Percentiles rank a stretch among this genome's conserved stretches.
phyloP scores from a whole-genome alignment of 1,139 yeast genomes.

The Saccharomyces hybrid region DNA sequence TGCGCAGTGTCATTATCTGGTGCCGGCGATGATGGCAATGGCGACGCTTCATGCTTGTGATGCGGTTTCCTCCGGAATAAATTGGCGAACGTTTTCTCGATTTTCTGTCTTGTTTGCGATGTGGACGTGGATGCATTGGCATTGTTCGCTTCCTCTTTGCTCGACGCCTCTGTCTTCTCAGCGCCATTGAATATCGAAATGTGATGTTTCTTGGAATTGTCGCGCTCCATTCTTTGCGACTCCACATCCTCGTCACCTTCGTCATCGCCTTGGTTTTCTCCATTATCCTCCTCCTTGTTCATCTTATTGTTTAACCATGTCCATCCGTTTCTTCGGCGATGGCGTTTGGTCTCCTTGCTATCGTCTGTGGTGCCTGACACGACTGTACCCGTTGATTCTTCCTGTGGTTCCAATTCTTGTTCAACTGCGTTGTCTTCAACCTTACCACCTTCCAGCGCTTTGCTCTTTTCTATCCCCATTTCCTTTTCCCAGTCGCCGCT shows the following conservation, averaged over 20 bases:
- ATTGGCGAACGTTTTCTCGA: slow-evolving; percentile 4
- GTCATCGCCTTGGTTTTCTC: slow-evolving; percentile 6
- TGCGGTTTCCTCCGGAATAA: slow-evolving; percentile 4
- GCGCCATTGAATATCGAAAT: neutral
- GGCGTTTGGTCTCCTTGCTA: neutral
- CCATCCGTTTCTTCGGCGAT: slow-evolving; percentile 14
- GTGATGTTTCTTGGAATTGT: neutral
- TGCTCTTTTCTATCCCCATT: slow-evolving; percentile 1
- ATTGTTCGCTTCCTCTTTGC: neutral
- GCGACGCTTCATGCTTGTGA: slow-evolving; percentile 2
- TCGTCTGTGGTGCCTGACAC: slow-evolving; percentile 4
- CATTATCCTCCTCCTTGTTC: slow-evolving; percentile 23
- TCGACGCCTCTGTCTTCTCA: neutral
- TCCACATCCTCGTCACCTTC: slow-evolving; percentile 4
- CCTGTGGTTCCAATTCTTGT: neutral
- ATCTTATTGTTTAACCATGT: slow-evolving; percentile 23
- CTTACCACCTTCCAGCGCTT: neutral
- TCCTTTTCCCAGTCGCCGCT: slow-evolving; percentile 10
- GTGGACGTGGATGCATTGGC: neutral
- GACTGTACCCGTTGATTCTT: neutral
- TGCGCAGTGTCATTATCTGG: neutral
- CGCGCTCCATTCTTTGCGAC: neutral
- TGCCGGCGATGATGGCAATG: neutral
- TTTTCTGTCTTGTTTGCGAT: slow-evolving; percentile 1
- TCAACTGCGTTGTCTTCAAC: neutral